Evolutionary conservation across 805 yeast genomes (phyloP).

Genomic region (Suhomyces kilbournensis): DNA sequence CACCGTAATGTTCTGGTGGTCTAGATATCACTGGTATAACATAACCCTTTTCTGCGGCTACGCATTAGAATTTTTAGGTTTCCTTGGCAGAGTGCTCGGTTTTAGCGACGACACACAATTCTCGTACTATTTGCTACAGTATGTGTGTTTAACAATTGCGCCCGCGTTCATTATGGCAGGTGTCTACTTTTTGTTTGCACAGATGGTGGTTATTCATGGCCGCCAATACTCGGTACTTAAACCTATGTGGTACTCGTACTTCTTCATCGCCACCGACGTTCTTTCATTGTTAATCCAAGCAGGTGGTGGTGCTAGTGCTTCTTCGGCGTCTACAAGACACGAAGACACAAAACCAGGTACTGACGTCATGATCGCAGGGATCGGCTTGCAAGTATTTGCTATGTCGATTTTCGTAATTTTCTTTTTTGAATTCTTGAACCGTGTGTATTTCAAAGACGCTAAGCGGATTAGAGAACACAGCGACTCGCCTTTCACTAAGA

Average conservation of each 20-base stretch:
- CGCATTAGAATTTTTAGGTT: conserved; percentile 36
- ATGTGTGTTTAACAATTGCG: conserved; percentile 34
- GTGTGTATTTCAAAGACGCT: conserved; percentile 29
- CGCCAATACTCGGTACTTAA: conserved; percentile 34
- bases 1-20: conserved; percentile 25
- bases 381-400: conserved; percentile 35
- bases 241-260: conserved; percentile 44
- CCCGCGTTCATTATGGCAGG: conserved; percentile 47
- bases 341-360: conserved; percentile 30
- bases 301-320: conserved; percentile 38
- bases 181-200: conserved; percentile 39
- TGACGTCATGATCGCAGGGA: conserved; percentile 38
- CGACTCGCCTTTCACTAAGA: conserved; percentile 15
- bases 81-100: conserved; percentile 35
- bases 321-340: conserved; percentile 23
- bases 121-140: conserved; percentile 29
- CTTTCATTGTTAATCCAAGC: conserved; percentile 38
- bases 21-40: conserved; percentile 40
- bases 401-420: conserved; percentile 36
- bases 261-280: conserved; percentile 38
- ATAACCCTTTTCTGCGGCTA: conserved; percentile 35
- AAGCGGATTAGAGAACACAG: conserved; percentile 6
- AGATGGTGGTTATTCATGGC: conserved; percentile 38
- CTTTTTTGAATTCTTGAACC: conserved; percentile 34
- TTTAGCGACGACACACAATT: conserved; percentile 20